A percentile compares a stretch with the other conserved stretches of the same genome.
Conservation (phyloP, 306 rosid species). For the Dalbergia oliveri region DNA sequence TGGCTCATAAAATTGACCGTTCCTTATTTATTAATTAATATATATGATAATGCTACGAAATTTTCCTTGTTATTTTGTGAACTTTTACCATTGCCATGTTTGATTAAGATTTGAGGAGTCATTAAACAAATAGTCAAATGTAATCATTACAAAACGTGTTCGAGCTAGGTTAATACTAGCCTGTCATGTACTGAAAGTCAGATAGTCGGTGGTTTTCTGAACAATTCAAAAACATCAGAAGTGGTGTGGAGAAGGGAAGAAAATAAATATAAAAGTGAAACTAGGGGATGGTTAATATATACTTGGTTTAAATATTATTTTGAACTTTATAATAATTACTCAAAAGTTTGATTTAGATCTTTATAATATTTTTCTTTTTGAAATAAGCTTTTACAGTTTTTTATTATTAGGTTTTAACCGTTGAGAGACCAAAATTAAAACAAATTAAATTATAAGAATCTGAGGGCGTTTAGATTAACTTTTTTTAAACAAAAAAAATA, state of each 20-base stretch:
- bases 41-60: background rate
- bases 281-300: background rate
- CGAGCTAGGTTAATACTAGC: background rate
- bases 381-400: too few relatives aligned
- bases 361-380: too few relatives aligned
- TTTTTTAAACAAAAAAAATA: too few relatives aligned
- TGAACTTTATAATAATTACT: too few relatives aligned
- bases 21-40: background rate
- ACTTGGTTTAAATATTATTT: background rate
- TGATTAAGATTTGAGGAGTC: too few relatives aligned
- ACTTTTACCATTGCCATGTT: background rate
- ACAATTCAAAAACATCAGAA: background rate
- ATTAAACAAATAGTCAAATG: background rate
- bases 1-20: background rate
- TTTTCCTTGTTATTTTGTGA: background rate
- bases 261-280: background rate
- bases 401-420: too few relatives aligned
- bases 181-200: background rate
- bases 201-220: background rate
- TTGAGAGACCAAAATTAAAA: too few relatives aligned
- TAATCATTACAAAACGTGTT: slow-evolving; percentile 25
- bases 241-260: background rate
- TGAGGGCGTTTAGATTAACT: too few relatives aligned
- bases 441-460: too few relatives aligned
- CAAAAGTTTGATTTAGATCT: too few relatives aligned